Evolutionary conservation across 805 yeast genomes (phyloP).

Genomic region (Pachysolen tannophilus): DNA sequence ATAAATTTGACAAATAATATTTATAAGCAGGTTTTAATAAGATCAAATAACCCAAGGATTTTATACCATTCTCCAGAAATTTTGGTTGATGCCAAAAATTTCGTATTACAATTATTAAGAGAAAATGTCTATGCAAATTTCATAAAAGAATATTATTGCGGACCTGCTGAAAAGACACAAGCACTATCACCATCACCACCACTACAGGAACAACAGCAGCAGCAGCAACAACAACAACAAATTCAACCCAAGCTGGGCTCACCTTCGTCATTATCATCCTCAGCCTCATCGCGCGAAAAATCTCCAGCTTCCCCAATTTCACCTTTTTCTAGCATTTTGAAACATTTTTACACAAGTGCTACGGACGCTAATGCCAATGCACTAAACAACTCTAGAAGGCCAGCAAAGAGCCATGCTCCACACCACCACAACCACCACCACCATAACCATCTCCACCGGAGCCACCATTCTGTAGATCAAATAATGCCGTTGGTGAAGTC

Average conservation of each 20-base stretch:
- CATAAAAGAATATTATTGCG: not conserved
- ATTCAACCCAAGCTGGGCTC: not conserved
- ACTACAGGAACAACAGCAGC: not conserved
- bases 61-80: slow-evolving; percentile 25
- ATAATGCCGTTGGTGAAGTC: slow-evolving; percentile 1
- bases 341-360: not conserved
- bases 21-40: slow-evolving; percentile 20
- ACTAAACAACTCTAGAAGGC: not conserved
- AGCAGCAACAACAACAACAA: not conserved
- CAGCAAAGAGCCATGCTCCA: not conserved
- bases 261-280: not conserved
- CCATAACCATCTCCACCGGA: not conserved
- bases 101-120: slow-evolving; percentile 21
- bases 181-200: too few species aligned
- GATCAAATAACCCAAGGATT: slow-evolving; percentile 15
- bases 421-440: not conserved
- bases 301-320: not conserved
- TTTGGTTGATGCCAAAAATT: slow-evolving; percentile 22
- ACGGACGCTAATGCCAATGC: not conserved
- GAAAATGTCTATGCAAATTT: slow-evolving; percentile 25
- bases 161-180: not conserved
- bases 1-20: slow-evolving; percentile 38
- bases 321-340: too few species aligned
- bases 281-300: not conserved
- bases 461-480: not conserved